Evolutionary conservation across 83 land plant genomes (phyloP), one percentile per base, ranked within the genome.

Genomic region (Picea abies): DNA sequence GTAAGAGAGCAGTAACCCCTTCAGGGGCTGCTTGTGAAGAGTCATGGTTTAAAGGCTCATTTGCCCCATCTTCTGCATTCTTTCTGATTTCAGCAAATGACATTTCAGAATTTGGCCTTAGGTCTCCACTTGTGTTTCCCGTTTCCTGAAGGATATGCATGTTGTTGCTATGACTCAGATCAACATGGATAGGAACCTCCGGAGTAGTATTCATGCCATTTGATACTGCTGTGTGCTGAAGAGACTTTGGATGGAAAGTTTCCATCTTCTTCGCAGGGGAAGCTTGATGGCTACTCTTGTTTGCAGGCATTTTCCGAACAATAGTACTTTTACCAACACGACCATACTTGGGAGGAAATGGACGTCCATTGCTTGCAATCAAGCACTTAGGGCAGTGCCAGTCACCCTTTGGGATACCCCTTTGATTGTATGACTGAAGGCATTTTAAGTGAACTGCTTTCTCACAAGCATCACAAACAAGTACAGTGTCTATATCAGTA

Each of bases 381-480:
- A 90, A 80, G 84, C 99, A 96, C 79, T 86, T 93, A 7, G 86
- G 88, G 71, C 96, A 95, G 56, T 92, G 90, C 98, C 96, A 95
- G 58, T 97, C 99, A 80, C 88, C 90, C 86, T 91, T 90, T n/a
- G 94, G 90, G 79, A 93, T 83, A 60, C 81, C 91, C 80, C 85
- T 91, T 68, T 80, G 82, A 82, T 84, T 84, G 78, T 72, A 80
- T 63, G 86, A 44, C 70, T 89, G 96, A 29, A 95, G 82, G 78
- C 98, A 97, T 47, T 85, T 91, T 19, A 92, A 61, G 78, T 97
- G 99, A 78, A 79, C 90, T 25, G 85, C 95, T 49, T 91, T 90
- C 84, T 97, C 99, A 87, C 96, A 95, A 68, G 90, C 84, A 87
- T 96, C 99, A 84, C 99, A 96, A 70, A 93, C 83, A 39, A 96